Base-by-base conservation (phyloP, 2,329 filamentous ascomycete genomes). In the Diaporthe vaccinii region DNA sequence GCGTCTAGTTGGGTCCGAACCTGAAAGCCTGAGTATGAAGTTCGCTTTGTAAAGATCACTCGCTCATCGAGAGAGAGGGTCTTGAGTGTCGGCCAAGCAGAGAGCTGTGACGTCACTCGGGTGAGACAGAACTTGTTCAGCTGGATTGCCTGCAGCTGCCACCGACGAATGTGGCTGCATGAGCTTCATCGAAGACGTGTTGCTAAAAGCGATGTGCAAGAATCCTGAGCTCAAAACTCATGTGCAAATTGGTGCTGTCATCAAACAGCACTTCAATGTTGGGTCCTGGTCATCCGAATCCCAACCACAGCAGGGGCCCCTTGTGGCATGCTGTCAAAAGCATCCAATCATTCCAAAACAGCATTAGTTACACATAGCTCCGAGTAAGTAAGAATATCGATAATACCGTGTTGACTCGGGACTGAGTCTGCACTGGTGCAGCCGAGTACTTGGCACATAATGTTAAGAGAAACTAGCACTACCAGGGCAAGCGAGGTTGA, bases 91-190 rank as follows among this genome's bases (percentile, higher is more conserved):
- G 34, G 65, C 49, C 28, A 22, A 55, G 65, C 12, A 53, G 34
- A 39, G n/a, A 51, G n/a, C 49, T 41, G 34, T 69, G 65, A 69
- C 65, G 49, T 69, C 65, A 69, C 65, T 41, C 36, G 34, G 17
- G 65, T 53, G 49, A 17, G 22, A 55, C 25, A 46, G 25, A 46
- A 22, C 49, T 69, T 55, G 49, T 55, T 53, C 49, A 55, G 65
- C 49, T 53, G 31, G 22, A 4, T 41, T 25, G 25, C 49, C 17
- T 67, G 41, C 41, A 34, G 61, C 61, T 25, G 46, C 46, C n/a
- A 4, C 46, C 20, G 28, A 34, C 65, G 20, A 8, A n/a, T 12
- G 22, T 53, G 65, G 65, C 65, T 28, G 65, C 22, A 6, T 53
- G 46, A 14, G 46, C 46, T 68, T 68, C 46, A 68, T 20, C 22